phyloP scores from a whole-genome alignment of 2,329 filamentous ascomycete genomes.

The Scedosporium minutisporum region DNA sequence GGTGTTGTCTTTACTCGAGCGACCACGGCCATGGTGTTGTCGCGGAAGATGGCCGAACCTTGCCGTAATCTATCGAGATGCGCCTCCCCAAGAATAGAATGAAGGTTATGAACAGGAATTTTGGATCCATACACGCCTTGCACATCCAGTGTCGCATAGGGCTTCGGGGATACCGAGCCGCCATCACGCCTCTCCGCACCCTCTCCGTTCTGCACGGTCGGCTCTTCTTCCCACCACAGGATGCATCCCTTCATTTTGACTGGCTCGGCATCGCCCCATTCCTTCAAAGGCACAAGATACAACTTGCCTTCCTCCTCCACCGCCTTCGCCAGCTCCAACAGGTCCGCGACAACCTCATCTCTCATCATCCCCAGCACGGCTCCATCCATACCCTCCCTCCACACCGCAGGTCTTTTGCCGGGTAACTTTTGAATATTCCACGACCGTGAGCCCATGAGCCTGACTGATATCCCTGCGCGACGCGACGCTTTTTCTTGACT shows the following conservation, averaged over 20 bases:
- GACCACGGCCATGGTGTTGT: constrained; percentile 23
- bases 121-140: constrained; percentile 14
- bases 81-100: constrained; percentile 30
- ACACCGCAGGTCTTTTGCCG: neutral
- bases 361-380: neutral
- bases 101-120: constrained; percentile 36
- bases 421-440: neutral
- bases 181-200: neutral
- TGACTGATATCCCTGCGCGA: neutral
- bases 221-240: neutral
- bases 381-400: neutral
- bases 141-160: constrained; percentile 18
- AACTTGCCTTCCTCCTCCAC: neutral
- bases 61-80: constrained; percentile 20
- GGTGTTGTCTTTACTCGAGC: constrained; percentile 18
- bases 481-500: too few species aligned
- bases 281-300: neutral
- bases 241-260: neutral
- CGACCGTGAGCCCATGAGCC: neutral
- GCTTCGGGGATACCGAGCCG: neutral
- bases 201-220: neutral
- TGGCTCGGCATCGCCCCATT: neutral
- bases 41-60: constrained; percentile 7
- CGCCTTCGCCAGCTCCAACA: neutral
- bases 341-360: neutral